Base-by-base conservation (phyloP, 768 basidiomycete genomes). In the Leccinum disarticulatum region DNA sequence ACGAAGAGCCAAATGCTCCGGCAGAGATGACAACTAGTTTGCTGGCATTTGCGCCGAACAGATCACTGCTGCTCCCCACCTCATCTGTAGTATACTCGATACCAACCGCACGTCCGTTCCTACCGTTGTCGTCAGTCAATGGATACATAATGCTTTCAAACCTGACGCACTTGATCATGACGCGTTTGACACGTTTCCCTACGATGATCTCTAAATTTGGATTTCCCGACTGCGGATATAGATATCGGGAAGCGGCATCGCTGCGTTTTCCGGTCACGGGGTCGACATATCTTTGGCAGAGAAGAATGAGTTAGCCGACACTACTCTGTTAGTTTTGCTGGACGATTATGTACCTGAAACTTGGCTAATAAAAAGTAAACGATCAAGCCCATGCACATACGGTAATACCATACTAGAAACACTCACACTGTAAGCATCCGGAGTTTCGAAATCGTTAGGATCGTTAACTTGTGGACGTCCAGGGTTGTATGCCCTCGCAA, bases 1-100 rank as follows among this genome's bases (percentile, higher is more conserved):
- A 69, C 0, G 83, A 81, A 0, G 83, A 82, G 1, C 84, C 83
- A 56, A 86, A 81, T 2, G 83, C 74, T 0, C 83, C 84, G 6
- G 77, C 77, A 2, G 81, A 79, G 10, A 85, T 43, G 19, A 85
- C 78, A 0, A 85, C 79, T 2, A 83, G 69, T 3, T 73, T 55
- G 8, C 14, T 51, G 2, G 75, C 79, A 6, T 53, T 65, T 11
- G 71, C 75, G 1, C 56, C 62, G 8, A 56, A 49, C 2, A 65
- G 15, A 7, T 63, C 55, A 1, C 28, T 11, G 49, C 49, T 56
- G 0, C 41, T 38, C 38, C 38, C 38, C 38, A 9, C 46, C 14
- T 3, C 61, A 7, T 61, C 66, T 4, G 4, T 72, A 1, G 57
- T 64, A 13, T 70, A 79, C 48, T 78, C 73, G 9, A 79, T 67